Evolutionary conservation across 2,329 filamentous ascomycete species (phyloP).

Genomic region (Hirsutella rhossiliensis): DNA sequence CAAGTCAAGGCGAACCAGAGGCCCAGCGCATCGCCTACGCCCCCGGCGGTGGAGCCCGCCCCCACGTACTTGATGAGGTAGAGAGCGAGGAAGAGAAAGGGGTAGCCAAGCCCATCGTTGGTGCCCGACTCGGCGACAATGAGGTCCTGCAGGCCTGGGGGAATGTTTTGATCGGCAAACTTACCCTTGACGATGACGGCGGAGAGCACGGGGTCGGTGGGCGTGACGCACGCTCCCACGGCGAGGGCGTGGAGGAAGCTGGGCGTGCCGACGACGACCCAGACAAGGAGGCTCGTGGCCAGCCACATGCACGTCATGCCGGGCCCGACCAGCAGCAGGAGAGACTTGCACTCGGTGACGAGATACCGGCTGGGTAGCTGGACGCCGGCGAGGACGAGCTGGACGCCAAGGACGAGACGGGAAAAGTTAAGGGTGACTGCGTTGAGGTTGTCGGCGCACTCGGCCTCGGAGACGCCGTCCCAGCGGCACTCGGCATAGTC

Average conservation of each 20-base stretch:
- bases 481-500: constrained; percentile 50
- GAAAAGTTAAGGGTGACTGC: constrained; percentile 73
- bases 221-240: constrained; percentile 78
- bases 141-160: constrained; percentile 67
- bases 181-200: constrained; percentile 89
- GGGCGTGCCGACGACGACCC: constrained; percentile 60
- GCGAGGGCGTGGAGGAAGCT: constrained; percentile 68
- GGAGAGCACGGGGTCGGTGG: constrained; percentile 78
- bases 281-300: constrained; percentile 65
- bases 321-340: constrained; percentile 66
- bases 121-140: constrained; percentile 75
- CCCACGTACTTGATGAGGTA: constrained; percentile 71
- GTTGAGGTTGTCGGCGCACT: constrained; percentile 45
- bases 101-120: constrained; percentile 83
- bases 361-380: constrained; percentile 80
- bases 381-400: constrained; percentile 78
- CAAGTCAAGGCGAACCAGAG: constrained; percentile 80
- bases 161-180: constrained; percentile 85
- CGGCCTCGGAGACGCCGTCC: constrained; percentile 7
- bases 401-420: constrained; percentile 77
- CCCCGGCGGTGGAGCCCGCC: constrained; percentile 44
- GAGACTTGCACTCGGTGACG: constrained; percentile 62
- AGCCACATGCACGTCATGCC: constrained; percentile 86
- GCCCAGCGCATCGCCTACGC: constrained; percentile 54
- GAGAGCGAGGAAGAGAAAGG: constrained; percentile 74